Evolutionary conservation across 2,329 filamentous ascomycete species (phyloP), one percentile per base, ranked within the genome.

Genomic region (Ascochyta fabae): DNA sequence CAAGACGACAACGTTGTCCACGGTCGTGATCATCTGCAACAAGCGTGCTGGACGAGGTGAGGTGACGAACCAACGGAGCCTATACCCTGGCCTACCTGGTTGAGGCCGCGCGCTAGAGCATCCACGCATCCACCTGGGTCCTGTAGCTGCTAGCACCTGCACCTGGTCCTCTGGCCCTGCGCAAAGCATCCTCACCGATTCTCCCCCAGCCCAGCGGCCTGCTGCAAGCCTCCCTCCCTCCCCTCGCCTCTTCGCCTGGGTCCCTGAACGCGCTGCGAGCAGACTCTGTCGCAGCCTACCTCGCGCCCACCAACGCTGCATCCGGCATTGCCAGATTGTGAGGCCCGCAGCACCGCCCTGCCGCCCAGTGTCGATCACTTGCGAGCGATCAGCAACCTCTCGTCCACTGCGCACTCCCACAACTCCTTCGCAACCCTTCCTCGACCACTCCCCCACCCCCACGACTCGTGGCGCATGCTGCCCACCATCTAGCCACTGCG

Each of bases 331-430:
- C 43, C 24, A 29, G 29, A 33, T 19, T 40, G 35, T n/a, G 35
- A 23, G 46, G 10, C 5, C 13, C 36, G 42, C 46, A 40, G 36
- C 29, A 46, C 27, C 41, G 45, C 53, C 39, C 53, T 56, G 34
- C 35, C 47, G 53, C 53, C 42, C 47, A 50, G 41, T 24, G 53
- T 34, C 47, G 53, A 56, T 56, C 53, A 49, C 42, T 22, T 47
- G 45, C 53, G 19, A 50, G 41, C 46, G 47, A 50, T 56, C 53
- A 41, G 41, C 47, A 56, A 35, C 53, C 24, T 46, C 47, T 36
- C 42, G 38, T 39, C 24, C 26, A 34, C 47, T 31, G 53, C 47
- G 24, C 42, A 39, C 12, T 46, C 41, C 53, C 42, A 36, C 53
- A 50, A 15, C 43, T 22, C 16, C 43, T 43, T 38, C 53, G 19